Conservation (phyloP, 495 filamentous ascomycete species). For the Sabuloglossum arenarium region DNA sequence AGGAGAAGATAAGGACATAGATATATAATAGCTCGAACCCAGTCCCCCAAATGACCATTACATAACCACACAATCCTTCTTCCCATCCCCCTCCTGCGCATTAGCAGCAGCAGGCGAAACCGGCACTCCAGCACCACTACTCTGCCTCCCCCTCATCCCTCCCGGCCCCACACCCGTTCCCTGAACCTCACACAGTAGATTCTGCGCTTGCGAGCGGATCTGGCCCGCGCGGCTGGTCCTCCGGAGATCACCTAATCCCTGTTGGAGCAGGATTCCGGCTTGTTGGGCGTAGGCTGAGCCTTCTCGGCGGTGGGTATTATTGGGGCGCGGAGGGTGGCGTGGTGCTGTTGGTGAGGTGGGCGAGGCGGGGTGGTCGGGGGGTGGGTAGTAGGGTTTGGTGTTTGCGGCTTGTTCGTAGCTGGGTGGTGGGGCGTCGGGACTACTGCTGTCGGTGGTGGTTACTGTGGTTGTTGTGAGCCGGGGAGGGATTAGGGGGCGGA, state of each 20-base stretch:
- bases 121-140: background rate
- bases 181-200: background rate
- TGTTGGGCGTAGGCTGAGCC: background rate
- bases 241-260: too few species aligned
- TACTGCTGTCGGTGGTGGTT: background rate
- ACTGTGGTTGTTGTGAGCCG: background rate
- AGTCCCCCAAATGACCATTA: too few species aligned
- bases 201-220: background rate
- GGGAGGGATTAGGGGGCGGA: background rate
- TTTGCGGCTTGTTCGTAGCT: slow-evolving; percentile 39
- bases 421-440: slow-evolving; percentile 39
- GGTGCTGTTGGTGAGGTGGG: background rate
- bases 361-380: background rate
- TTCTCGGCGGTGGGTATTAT: too few species aligned
- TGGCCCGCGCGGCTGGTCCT: background rate
- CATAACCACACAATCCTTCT: slow-evolving; percentile 6
- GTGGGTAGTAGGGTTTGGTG: slow-evolving; percentile 2
- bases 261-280: background rate
- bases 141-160: background rate
- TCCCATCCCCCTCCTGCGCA: background rate
- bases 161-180: background rate
- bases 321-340: too few species aligned
- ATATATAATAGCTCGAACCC: too few species aligned
- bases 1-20: too few species aligned
- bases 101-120: background rate